Conservation (phyloP, 108 stramenopile species). For the Cyclostephanos tholiformis region DNA sequence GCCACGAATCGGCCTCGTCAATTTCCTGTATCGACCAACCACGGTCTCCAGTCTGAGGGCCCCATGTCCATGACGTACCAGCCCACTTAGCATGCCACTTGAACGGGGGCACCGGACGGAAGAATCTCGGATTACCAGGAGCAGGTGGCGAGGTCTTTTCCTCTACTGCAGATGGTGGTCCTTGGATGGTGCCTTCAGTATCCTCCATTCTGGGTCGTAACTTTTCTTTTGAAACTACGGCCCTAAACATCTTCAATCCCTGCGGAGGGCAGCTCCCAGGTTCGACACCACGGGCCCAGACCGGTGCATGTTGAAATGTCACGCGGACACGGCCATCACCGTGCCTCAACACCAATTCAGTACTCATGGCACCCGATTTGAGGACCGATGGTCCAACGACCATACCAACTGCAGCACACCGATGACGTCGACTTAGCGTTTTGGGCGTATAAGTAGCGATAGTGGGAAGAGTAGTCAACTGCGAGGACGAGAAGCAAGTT, state of each 20-base stretch:
- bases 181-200: slow-evolving; percentile 40
- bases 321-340: slow-evolving; percentile 82
- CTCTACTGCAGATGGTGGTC: slow-evolving; percentile 73
- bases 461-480: slow-evolving; percentile 60
- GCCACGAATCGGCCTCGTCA: slow-evolving; percentile 86
- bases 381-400: slow-evolving; percentile 73
- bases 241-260: slow-evolving; percentile 78
- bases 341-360: slow-evolving; percentile 73
- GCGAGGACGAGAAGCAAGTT: slow-evolving; percentile 78
- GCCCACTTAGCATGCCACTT: slow-evolving; percentile 83
- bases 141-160: slow-evolving; percentile 47
- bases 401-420: slow-evolving; percentile 60
- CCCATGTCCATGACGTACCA: slow-evolving; percentile 87
- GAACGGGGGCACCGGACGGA: slow-evolving; percentile 76
- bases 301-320: slow-evolving; percentile 87
- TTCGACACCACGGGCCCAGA: slow-evolving; percentile 79
- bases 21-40: slow-evolving; percentile 79
- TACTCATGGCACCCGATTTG: slow-evolving; percentile 72
- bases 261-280: slow-evolving; percentile 80
- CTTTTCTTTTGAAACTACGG: slow-evolving; percentile 72
- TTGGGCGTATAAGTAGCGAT: slow-evolving; percentile 64
- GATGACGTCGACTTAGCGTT: slow-evolving; percentile 40
- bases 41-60: slow-evolving; percentile 74
- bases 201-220: slow-evolving; percentile 41
- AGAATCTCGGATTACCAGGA: slow-evolving; percentile 68